Evolutionary conservation across 306 rosid genomes (phyloP).

Genomic region (Dryas octopetala): DNA sequence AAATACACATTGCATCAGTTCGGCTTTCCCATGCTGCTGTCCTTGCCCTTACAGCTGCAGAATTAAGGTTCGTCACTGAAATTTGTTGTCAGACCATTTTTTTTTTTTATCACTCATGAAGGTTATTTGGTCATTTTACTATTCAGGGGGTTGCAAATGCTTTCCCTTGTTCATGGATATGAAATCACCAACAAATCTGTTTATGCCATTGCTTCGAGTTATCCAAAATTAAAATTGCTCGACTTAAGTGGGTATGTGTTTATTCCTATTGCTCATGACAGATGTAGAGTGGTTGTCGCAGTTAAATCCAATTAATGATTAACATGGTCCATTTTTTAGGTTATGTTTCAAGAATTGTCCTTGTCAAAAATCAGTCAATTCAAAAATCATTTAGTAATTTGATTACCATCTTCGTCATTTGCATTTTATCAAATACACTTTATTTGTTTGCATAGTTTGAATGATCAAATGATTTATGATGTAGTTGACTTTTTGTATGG

Average conservation of each 20-base stretch:
- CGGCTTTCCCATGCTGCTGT: constrained; percentile 74
- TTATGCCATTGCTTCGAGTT: constrained; percentile 81
- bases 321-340: no score
- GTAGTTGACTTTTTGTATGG: no score
- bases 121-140: constrained; percentile 20
- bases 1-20: constrained; percentile 71
- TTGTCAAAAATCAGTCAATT: no score
- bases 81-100: background rate
- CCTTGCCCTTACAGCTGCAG: constrained; percentile 78
- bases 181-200: constrained; percentile 87
- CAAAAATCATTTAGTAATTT: no score
- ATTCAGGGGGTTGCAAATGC: constrained; percentile 75
- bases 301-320: no score
- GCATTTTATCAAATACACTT: background rate
- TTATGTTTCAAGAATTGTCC: no score
- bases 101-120: constrained; percentile 5
- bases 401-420: background rate
- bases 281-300: no score
- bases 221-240: constrained; percentile 70
- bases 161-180: constrained; percentile 87
- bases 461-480: no score
- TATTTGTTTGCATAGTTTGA: no score
- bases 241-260: constrained; percentile 83
- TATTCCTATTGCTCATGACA: background rate
- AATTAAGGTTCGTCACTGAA: constrained; percentile 58